Base-by-base conservation (phyloP, 495 filamentous ascomycete genomes). In the Xylaria bambusicola region DNA sequence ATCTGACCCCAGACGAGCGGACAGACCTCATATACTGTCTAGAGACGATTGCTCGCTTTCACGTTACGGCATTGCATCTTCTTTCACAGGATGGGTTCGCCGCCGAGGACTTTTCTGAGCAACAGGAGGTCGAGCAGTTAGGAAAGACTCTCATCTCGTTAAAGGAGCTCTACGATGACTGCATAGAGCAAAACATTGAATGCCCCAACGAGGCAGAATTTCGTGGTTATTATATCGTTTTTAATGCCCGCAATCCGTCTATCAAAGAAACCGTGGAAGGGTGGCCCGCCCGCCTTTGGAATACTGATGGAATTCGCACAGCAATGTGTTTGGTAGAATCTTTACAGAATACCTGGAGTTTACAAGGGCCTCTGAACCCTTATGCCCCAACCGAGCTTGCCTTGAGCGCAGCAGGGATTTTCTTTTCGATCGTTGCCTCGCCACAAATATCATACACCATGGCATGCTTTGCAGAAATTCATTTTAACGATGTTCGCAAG, bases 81-180 rank as follows among this genome's bases (percentile, higher is more conserved):
- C 83, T 98, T 51, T 88, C 90, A 0, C 82, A 75, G 29, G 80
- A 82, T 17, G 86, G 86, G 8, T 70, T 75, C 48, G 73, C 77
- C 10, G 81, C 86, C 42, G 84, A 88, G 42, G 86, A 84, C n/a
- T 98, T 96, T 67, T 86, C 88, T 40, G 84, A 85, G 49, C 89
- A 92, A 53, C 93, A 97, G 71, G 95, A 99, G 69, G 82, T 90
- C 20, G 93, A 99, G 71, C 95, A 98, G 66, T 81, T 99, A 13
- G 88, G 89, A 63, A 90, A 92, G 64, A 90, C 93, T 0, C 81
- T 97, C 50, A 79, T 94, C 6, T 95, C 93, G 0, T 77, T 99
- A 3, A 89, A 91, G 68, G 89, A 95, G 60, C 88, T 92, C 57
- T 96, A 96, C 67, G 91, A 96, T 52, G 87, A 91, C 58, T 88